Conservation (phyloP, 2,329 filamentous ascomycete genomes). For the Aulographum hederae region DNA sequence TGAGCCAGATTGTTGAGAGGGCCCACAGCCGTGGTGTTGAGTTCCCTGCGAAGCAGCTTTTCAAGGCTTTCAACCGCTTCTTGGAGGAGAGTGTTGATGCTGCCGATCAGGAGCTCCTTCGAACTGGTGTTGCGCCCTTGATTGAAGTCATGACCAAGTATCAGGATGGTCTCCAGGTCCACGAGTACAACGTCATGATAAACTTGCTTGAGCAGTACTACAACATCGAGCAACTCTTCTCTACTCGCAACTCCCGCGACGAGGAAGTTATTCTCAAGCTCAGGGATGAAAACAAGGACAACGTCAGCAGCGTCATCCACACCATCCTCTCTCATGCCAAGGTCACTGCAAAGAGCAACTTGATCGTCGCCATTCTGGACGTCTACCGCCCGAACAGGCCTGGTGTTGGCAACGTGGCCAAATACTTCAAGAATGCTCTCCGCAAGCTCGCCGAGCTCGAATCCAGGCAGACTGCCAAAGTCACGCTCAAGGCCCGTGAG, state of each 20-base stretch:
- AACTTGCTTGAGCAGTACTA: conserved; percentile 66
- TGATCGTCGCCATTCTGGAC: conserved; percentile 79
- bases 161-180: conserved; percentile 70
- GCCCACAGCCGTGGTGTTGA: conserved; percentile 61
- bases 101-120: conserved; percentile 56
- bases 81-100: conserved; percentile 66
- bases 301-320: conserved; percentile 67
- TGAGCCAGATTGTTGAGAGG: conserved; percentile 74
- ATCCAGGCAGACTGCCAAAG: conserved; percentile 74
- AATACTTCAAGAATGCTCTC: conserved; percentile 67
- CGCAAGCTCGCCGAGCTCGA: conserved; percentile 83
- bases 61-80: conserved; percentile 74
- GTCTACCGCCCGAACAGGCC: conserved; percentile 93
- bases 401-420: conserved; percentile 69
- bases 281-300: conserved; percentile 91
- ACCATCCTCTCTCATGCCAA: conserved; percentile 87
- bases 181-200: conserved; percentile 72
- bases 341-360: conserved; percentile 82
- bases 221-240: conserved; percentile 73
- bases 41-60: conserved; percentile 78
- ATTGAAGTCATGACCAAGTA: conserved; percentile 64
- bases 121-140: conserved; percentile 55
- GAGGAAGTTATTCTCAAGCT: conserved; percentile 89
- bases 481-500: conserved; percentile 91
- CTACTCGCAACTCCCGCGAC: conserved; percentile 65